A percentile compares a stretch with the other conserved stretches of the same genome.
These are phyloP conservation scores for Suhomyces vadensis DNA, from an alignment of 805 yeast species.

Conservation along the genomic window DNA sequence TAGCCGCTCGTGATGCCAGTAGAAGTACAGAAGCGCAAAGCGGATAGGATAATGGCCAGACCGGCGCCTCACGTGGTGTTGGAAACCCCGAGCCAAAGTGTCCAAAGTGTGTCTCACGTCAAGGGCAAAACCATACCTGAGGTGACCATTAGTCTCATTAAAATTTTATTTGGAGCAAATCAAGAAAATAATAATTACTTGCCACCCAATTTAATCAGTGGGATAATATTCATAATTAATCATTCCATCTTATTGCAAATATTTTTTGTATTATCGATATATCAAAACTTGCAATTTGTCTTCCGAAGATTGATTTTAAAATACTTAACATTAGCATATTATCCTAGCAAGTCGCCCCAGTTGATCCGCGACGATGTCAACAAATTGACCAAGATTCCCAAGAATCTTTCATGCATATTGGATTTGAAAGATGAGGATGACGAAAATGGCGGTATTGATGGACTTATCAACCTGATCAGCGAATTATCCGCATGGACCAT, in stretches of 20 bases:
- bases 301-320: constrained; percentile 56
- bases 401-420: constrained; percentile 71
- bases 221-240: constrained; percentile 5
- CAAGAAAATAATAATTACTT: background rate
- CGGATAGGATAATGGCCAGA: background rate
- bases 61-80: background rate
- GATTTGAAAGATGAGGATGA: constrained; percentile 72
- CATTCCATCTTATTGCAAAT: constrained; percentile 52
- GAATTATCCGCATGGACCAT: constrained; percentile 85
- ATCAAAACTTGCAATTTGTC: constrained; percentile 52
- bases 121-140: background rate
- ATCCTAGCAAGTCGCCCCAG: constrained; percentile 74
- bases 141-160: background rate
- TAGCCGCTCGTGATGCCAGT: constrained; percentile 1
- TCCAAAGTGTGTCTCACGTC: background rate
- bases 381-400: constrained; percentile 74
- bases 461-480: constrained; percentile 71
- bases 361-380: constrained; percentile 81
- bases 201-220: background rate
- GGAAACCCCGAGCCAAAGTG: background rate
- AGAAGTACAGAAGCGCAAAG: background rate
- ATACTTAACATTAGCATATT: constrained; percentile 60
- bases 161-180: background rate
- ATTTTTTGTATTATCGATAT: constrained; percentile 57
- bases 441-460: constrained; percentile 88